These are phyloP conservation scores for Xylaria venustula DNA, from an alignment of 495 filamentous ascomycete genomes.

Conservation along the genomic window DNA sequence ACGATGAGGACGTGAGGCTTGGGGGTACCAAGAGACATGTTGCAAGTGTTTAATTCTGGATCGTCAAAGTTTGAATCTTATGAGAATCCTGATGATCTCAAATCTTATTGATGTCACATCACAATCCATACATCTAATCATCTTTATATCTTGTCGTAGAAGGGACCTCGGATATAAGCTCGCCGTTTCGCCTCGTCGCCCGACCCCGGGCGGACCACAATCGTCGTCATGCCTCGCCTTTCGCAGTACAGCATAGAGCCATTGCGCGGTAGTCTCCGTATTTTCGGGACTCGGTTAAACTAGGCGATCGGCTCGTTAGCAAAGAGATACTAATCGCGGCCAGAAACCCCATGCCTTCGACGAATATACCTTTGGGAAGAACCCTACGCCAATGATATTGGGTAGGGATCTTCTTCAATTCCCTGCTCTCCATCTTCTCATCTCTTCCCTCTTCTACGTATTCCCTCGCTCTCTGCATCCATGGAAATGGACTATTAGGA, in stretches of 20 bases:
- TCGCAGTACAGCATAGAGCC: not conserved
- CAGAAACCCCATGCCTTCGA: not conserved
- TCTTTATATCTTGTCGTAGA: not conserved
- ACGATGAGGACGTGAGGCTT: slow-evolving; percentile 31
- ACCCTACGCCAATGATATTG: too few relatives aligned
- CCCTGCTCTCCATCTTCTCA: too few relatives aligned
- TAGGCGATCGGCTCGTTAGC: not conserved
- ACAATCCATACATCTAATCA: not conserved
- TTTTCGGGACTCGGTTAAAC: not conserved
- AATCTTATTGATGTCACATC: not conserved
- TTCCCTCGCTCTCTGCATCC: too few relatives aligned
- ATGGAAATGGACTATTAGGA: too few relatives aligned
- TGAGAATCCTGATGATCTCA: not conserved
- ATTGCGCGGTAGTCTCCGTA: not conserved
- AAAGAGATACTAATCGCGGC: too few relatives aligned
- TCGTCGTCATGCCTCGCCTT: not conserved
- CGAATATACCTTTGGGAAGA: not conserved
- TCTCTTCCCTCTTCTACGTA: too few relatives aligned
- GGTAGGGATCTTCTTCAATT: too few relatives aligned
- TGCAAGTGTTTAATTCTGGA: not conserved
- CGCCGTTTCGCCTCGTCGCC: not conserved
- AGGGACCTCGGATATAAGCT: not conserved
- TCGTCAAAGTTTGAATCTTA: not conserved
- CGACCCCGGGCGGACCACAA: not conserved
- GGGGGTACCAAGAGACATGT: slow-evolving; percentile 10